Conservation (phyloP, 495 filamentous ascomycete species). For the Annulohypoxylon bovei region DNA sequence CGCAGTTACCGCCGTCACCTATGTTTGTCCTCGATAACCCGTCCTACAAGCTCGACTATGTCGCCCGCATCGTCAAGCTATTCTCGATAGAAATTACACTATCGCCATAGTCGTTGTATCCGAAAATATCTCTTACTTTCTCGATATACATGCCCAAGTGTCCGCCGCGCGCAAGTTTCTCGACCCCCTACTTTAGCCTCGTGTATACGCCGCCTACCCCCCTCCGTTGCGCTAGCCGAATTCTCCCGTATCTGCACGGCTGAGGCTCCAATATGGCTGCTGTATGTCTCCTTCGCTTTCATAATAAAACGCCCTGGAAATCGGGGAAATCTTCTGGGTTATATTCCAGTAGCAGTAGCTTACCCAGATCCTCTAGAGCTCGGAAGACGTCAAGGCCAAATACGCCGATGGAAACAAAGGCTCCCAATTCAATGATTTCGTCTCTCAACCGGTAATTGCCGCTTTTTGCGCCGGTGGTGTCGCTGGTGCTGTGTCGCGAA, state of each 20-base stretch:
- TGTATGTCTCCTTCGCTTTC: slow-evolving; percentile 29
- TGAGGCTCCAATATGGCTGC: slow-evolving; percentile 34
- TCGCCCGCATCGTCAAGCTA: slow-evolving; percentile 40
- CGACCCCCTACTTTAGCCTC: slow-evolving; percentile 13
- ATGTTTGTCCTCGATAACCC: slow-evolving; percentile 40
- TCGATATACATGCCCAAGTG: slow-evolving; percentile 26
- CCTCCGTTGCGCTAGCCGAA: slow-evolving; percentile 14
- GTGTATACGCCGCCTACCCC: slow-evolving; percentile 13
- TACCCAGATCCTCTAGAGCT: slow-evolving; percentile 36
- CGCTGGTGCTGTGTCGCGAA: slow-evolving; percentile 95
- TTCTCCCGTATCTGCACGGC: slow-evolving; percentile 12
- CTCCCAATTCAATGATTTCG: slow-evolving; percentile 54
- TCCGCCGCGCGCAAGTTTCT: slow-evolving; percentile 32
- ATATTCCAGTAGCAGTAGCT: slow-evolving; percentile 17
- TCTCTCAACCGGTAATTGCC: slow-evolving; percentile 83
- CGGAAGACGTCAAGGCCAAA: slow-evolving; percentile 43
- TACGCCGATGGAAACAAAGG: slow-evolving; percentile 29
- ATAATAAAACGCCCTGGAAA: not conserved
- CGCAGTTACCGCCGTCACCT: slow-evolving; percentile 34
- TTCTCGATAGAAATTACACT: slow-evolving; percentile 41
- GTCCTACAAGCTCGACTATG: slow-evolving; percentile 42
- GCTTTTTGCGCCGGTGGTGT: slow-evolving; percentile 97
- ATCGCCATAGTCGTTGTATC: slow-evolving; percentile 29
- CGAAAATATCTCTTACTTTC: slow-evolving; percentile 25
- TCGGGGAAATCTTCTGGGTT: not conserved